Conservation (phyloP, 805 yeast genomes). For the Wickerhamomyces xylosicus region DNA sequence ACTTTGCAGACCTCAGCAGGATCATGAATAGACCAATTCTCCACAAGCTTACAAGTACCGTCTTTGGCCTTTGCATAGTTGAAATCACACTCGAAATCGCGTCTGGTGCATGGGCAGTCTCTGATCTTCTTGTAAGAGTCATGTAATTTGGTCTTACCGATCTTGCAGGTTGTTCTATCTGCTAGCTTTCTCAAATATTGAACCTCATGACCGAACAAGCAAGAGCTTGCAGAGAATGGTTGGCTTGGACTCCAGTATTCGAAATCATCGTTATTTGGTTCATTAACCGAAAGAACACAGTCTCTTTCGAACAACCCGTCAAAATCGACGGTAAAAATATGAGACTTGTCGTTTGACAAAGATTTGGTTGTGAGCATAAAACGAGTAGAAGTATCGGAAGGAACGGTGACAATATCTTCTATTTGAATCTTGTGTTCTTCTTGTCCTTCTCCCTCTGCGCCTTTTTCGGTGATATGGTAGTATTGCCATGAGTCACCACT, state of each 20-base stretch:
- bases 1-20: conserved; percentile 48
- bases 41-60: conserved; percentile 77
- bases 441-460: too few species aligned
- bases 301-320: conserved; percentile 36
- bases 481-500: conserved; percentile 73
- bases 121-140: conserved; percentile 44
- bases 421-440: conserved; percentile 47
- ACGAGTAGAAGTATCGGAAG: conserved; percentile 75
- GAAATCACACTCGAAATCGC: conserved; percentile 91
- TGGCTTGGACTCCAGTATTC: conserved; percentile 54
- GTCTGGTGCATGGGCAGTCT: conserved; percentile 77
- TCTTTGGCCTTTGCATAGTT: conserved; percentile 62
- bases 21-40: conserved; percentile 60
- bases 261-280: conserved; percentile 42
- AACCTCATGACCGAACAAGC: conserved; percentile 69
- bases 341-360: conserved; percentile 31
- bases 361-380: conserved; percentile 54
- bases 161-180: conserved; percentile 55
- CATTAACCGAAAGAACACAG: conserved; percentile 39
- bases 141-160: conserved; percentile 42
- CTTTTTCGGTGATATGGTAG: conserved; percentile 47
- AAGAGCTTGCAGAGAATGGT: conserved; percentile 36
- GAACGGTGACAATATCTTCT: conserved; percentile 77
- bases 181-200: conserved; percentile 44
- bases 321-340: conserved; percentile 47